Evolutionary conservation across 768 basidiomycete genomes (phyloP).

Genomic region (Termitomyces titanicus): DNA sequence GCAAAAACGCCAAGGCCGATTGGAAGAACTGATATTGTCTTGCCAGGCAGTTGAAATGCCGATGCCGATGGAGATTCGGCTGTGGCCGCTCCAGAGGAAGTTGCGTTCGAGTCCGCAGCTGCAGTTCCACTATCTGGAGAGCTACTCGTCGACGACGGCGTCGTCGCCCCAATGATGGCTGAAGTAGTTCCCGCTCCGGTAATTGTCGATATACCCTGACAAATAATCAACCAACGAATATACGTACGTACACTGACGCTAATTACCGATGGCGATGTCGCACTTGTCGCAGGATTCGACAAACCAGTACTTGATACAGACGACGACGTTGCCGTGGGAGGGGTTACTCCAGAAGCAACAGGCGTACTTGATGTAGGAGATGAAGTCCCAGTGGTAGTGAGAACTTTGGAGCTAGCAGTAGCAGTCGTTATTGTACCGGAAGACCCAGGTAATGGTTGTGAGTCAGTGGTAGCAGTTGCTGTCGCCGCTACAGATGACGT

Average conservation of each 20-base stretch:
- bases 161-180: slow-evolving; percentile 11
- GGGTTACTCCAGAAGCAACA: not conserved
- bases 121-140: slow-evolving; percentile 12
- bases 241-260: slow-evolving; percentile 15
- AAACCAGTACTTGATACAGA: not conserved
- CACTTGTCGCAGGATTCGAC: not conserved
- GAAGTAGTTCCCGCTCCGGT: slow-evolving; percentile 12
- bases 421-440: not conserved
- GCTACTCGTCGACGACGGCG: slow-evolving; percentile 4
- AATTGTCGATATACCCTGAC: slow-evolving; percentile 18
- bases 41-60: slow-evolving; percentile 67
- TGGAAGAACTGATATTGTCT: slow-evolving; percentile 69
- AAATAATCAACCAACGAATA: not conserved
- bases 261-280: slow-evolving; percentile 5
- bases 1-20: slow-evolving; percentile 83
- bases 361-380: slow-evolving; percentile 13
- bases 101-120: slow-evolving; percentile 11
- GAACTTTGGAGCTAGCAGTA: not conserved
- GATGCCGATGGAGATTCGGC: slow-evolving; percentile 30
- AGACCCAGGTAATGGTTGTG: not conserved
- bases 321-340: not conserved
- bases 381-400: slow-evolving; percentile 12
- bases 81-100: slow-evolving; percentile 23
- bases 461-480: slow-evolving; percentile 5
- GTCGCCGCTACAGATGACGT: slow-evolving; percentile 12